Evolutionary conservation across 2,329 filamentous ascomycete species (phyloP), one percentile per base, ranked within the genome.

Genomic region (Sclerotinia borealis): DNA sequence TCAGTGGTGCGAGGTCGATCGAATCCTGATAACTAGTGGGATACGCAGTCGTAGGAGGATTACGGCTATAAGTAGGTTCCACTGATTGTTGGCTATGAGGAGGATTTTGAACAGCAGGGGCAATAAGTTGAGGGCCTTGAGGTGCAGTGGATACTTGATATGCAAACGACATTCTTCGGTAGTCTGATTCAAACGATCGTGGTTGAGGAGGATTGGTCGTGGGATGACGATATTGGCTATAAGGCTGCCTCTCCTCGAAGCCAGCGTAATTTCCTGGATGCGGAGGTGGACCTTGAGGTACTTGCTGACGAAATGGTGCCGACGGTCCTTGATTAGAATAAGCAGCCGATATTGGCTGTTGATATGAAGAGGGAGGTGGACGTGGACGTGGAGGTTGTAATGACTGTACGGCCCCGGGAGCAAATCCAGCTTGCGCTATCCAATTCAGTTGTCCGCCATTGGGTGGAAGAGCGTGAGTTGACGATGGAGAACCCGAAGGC

Each of bases 381-480:
- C 29, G 55, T 27, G 41, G 55, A 17, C 22, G 50, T 27, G 29
- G 50, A 27, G 41, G 60, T 25, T 45, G 41, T 29, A 36, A 29
- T 56, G 31, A 31, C 13, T 37, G 59, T 34, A 27, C 37, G n/a
- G n/a, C n/a, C n/a, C n/a, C n/a, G 17, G 37, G 36, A 37, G 19
- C 29, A 25, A 11, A 56, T 31, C 54, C 54, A 45, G 11, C 74
- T 15, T 29, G 22, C 5, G 29, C 19, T 8, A 43, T 76, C 65
- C 70, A 63, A 66, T 66, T 25, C 68, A 70, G 73, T 67, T 65
- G 68, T 71, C 58, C 77, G 73, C 34, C 77, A 58, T n/a, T 43
- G 55, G 59, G 64, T 31, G 66, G 55, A 63, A 74, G 72, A 4
- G 34, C 27, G 63, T 77, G 74, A 65, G 50, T 51, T 31, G 55